A percentile compares a stretch with the other conserved stretches of the same genome.
Conservation (phyloP, 1,284 basidiomycete genomes). For the Peniophora sp. region DNA sequence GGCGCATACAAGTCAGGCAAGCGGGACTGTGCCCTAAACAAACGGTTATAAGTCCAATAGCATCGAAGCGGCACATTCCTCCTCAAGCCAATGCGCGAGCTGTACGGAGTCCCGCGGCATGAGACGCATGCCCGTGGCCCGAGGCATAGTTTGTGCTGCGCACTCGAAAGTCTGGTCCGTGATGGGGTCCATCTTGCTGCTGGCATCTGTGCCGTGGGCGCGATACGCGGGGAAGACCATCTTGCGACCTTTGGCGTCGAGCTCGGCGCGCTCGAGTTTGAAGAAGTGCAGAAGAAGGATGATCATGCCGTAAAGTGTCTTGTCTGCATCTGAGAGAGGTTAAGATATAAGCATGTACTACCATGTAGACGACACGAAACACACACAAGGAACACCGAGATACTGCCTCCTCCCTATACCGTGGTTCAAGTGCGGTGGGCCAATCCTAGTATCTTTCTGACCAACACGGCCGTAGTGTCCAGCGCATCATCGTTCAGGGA, state of each 20-base stretch:
- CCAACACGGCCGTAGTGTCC: background rate
- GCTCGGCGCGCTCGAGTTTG: background rate
- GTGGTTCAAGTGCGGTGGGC: background rate
- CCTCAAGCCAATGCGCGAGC: background rate
- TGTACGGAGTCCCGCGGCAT: background rate
- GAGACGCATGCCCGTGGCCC: background rate
- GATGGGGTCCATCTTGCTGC: background rate
- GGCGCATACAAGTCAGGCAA: too few relatives aligned
- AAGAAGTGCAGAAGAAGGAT: background rate
- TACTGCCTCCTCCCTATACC: background rate
- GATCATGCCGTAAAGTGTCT: background rate
- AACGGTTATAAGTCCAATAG: too few relatives aligned
- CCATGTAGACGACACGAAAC: background rate
- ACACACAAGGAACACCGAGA: background rate
- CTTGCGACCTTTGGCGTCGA: background rate
- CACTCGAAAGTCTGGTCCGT: background rate
- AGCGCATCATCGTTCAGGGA: background rate
- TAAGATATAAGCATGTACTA: background rate
- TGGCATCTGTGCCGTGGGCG: background rate
- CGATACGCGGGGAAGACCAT: background rate
- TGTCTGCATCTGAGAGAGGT: background rate
- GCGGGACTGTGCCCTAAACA: too few relatives aligned
- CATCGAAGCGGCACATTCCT: too few relatives aligned
- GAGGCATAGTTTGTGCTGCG: background rate
- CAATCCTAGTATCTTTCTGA: background rate